Evolutionary conservation across 345 rosid species (phyloP).

Genomic region (Gossypium turneri): DNA sequence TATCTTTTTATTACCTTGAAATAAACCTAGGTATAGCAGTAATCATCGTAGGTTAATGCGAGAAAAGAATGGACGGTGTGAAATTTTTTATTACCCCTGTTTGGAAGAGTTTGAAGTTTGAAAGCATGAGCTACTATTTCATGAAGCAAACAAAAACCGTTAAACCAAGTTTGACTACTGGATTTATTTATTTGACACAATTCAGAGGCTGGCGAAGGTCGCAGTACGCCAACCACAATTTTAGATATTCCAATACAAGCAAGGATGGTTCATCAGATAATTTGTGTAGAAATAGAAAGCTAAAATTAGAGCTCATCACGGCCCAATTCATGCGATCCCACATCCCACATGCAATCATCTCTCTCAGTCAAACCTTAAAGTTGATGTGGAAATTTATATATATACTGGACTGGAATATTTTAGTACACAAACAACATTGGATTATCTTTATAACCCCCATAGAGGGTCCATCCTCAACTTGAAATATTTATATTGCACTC

Average conservation of each 20-base stretch:
- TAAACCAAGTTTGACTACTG: not conserved
- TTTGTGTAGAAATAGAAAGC: not conserved
- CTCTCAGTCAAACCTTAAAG: not conserved
- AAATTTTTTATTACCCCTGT: not conserved
- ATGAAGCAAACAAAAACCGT: not conserved
- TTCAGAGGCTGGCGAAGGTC: not conserved
- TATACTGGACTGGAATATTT: too few relatives aligned
- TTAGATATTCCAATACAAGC: not conserved
- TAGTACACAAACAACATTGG: too few relatives aligned
- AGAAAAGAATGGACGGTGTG: not conserved
- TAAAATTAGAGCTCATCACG: conserved; percentile 1
- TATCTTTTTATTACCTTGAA: too few relatives aligned
- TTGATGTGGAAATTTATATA: too few relatives aligned
- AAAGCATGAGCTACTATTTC: not conserved
- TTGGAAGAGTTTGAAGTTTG: not conserved
- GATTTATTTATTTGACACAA: not conserved
- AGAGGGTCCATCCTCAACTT: too few relatives aligned
- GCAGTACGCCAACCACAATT: not conserved
- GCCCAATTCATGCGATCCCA: conserved; percentile 3
- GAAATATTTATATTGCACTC: not conserved
- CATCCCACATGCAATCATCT: not conserved
- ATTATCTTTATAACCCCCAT: too few relatives aligned
- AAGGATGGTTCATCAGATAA: not conserved
- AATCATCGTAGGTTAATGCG: not conserved
- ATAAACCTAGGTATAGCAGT: too few relatives aligned